Evolutionary conservation across 1,284 basidiomycete genomes (phyloP), one percentile per base, ranked within the genome.

Genomic region (Mrakiaceae sp.): DNA sequence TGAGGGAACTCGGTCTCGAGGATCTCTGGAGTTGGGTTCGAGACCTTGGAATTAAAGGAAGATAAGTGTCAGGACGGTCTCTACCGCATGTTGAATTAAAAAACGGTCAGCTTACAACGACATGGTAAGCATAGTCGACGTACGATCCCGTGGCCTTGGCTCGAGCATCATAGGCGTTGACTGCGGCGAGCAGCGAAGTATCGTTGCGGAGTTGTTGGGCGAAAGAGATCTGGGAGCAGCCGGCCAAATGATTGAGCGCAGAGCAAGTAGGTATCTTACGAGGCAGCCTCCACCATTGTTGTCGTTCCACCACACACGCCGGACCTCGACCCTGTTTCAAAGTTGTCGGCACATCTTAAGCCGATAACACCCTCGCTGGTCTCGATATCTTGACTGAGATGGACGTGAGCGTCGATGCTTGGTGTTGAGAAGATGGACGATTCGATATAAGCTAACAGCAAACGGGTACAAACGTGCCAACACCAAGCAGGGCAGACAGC

Each of bases 151-250:
- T 69, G 10, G 64, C 67, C 6, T 67, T 64, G 40, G 71, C 70
- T 0, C 70, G 67, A n/a, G 70, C 60, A 63, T 72, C 67, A 56
- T 72, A 73, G 10, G 65, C 70, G 44, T 70, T 67, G n/a, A 72
- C 70, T 2, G 68, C 70, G 3, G 58, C 63, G 63, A 70, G 69
- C 62, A 72, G 69, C n/a, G 66, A 67, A 6, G 62, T 53, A 6
- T 70, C 71, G 12, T 39, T 54, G 4, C 52, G 27, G 52, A 39
- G 27, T 27, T 54, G 52, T 2, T 54, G 52, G 42, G 52, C 52
- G 16, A 54, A 54, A 10, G 52, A 54, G 27, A 58, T 58, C 57
- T 58, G 42, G 10, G 43, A 42, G 5, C 39, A 58, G 16, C 42
- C 10, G 27, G 46, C 10, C 27, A 27, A 27, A 27, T 27, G 27